Evolutionary conservation across 2,329 filamentous ascomycete genomes (phyloP).

Genomic region (Pezizomycotina sp.): DNA sequence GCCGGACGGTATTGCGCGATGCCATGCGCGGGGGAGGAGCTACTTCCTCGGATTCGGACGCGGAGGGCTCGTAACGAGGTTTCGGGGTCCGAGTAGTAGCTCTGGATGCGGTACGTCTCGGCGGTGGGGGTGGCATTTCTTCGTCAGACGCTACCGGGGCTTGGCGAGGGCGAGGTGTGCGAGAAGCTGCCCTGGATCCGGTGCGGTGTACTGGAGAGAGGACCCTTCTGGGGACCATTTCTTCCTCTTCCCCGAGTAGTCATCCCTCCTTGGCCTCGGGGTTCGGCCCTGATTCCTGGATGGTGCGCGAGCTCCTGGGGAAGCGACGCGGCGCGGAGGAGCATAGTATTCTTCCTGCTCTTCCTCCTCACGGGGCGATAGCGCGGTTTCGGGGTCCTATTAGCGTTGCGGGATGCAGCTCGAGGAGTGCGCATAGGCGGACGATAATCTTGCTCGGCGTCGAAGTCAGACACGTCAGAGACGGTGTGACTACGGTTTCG

Average conservation of each 20-base stretch:
- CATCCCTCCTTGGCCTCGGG: slow-evolving; percentile 14
- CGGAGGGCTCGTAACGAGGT: slow-evolving; percentile 14
- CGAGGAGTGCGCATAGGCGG: too few species aligned
- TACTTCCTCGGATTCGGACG: slow-evolving; percentile 17
- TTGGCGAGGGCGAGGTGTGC: too few species aligned
- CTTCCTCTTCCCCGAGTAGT: slow-evolving; percentile 15
- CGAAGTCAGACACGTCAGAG: slow-evolving; percentile 10
- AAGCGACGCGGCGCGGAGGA: slow-evolving; percentile 13
- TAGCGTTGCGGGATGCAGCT: slow-evolving; percentile 12
- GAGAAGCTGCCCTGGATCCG: too few species aligned
- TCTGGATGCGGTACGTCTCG: slow-evolving; percentile 9
- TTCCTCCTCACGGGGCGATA: slow-evolving; percentile 8
- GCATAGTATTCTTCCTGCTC: slow-evolving; percentile 13
- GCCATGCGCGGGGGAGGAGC: slow-evolving; percentile 11
- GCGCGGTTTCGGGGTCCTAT: slow-evolving; percentile 17
- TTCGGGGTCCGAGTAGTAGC: too few species aligned
- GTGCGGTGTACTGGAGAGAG: too few species aligned
- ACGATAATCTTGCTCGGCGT: slow-evolving; percentile 7
- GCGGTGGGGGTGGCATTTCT: slow-evolving; percentile 7
- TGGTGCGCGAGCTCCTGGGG: too few species aligned
- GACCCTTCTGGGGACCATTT: too few species aligned
- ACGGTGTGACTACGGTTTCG: too few species aligned
- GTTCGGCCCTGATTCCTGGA: slow-evolving; percentile 15
- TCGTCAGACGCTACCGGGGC: too few species aligned
- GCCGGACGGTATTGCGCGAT: slow-evolving; percentile 12